These are phyloP conservation scores for Lippia alba DNA, from an alignment of 305 asterid species.

Conservation along the genomic window DNA sequence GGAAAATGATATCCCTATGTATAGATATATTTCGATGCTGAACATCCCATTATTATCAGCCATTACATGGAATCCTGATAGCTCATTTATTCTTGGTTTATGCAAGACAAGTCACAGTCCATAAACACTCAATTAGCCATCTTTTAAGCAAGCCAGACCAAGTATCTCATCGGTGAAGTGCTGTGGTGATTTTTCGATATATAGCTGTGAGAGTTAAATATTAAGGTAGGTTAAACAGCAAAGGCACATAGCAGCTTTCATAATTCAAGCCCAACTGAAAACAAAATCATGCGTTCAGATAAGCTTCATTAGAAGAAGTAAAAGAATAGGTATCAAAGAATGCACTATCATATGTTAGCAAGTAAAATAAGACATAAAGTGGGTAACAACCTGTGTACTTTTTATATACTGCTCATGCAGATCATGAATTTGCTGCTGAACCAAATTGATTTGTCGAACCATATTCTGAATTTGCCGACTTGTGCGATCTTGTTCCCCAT, in stretches of 20 bases:
- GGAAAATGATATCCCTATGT: neutral
- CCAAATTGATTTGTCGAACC: slow-evolving; percentile 51
- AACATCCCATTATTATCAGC: neutral
- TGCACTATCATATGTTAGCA: slow-evolving; percentile 22
- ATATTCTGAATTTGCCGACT: slow-evolving; percentile 47
- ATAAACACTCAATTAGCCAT: neutral
- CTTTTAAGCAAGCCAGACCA: slow-evolving; percentile 21
- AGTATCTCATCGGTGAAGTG: neutral
- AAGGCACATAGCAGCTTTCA: slow-evolving; percentile 3
- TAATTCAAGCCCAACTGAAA: neutral
- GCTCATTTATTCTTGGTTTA: no score
- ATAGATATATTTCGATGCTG: neutral
- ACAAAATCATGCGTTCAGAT: slow-evolving; percentile 10
- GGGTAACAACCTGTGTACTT: slow-evolving; percentile 71
- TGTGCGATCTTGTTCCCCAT: slow-evolving; percentile 54
- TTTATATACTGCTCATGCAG: slow-evolving; percentile 63
- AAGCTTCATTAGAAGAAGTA: slow-evolving; percentile 19
- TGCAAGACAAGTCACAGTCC: neutral
- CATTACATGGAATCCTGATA: neutral
- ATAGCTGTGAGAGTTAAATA: neutral
- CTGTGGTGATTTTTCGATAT: neutral
- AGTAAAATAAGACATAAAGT: slow-evolving; percentile 18
- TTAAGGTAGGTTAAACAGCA: slow-evolving; percentile 6
- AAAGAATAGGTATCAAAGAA: neutral
- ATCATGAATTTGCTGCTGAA: slow-evolving; percentile 73